A percentile compares a stretch with the other conserved stretches of the same genome.
Evolutionary conservation across 2,329 filamentous ascomycete genomes (phyloP).

Genomic region (Nothopassalora personata): DNA sequence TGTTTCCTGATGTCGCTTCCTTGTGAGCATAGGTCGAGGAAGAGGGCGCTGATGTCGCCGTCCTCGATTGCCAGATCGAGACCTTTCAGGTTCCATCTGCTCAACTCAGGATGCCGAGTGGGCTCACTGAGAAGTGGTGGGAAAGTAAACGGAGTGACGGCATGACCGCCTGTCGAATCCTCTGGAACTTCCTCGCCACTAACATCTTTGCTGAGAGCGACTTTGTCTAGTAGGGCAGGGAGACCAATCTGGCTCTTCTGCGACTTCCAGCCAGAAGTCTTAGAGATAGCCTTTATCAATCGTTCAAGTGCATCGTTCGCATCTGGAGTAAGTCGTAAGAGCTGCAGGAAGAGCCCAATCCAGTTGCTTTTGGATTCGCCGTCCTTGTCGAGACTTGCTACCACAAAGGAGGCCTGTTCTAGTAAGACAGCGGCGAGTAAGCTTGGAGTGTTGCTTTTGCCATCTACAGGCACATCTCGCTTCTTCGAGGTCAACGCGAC

Average conservation of each 20-base stretch:
- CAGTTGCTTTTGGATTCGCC: constrained; percentile 15
- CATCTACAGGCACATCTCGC: constrained; percentile 8
- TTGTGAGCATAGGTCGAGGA: constrained; percentile 70
- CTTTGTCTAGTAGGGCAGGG: not conserved
- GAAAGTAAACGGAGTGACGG: constrained; percentile 11
- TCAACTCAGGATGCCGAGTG: constrained; percentile 44
- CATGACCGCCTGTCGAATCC: not conserved
- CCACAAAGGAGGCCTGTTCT: constrained; percentile 69
- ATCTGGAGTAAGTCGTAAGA: constrained; percentile 13
- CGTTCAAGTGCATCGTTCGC: constrained; percentile 3
- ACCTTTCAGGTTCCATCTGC: constrained; percentile 68
- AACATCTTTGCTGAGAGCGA: not conserved
- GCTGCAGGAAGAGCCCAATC: constrained; percentile 18
- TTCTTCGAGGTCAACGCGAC: constrained; percentile 40
- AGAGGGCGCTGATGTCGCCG: constrained; percentile 62
- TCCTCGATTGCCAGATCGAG: constrained; percentile 75
- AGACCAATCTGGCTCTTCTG: constrained; percentile 4
- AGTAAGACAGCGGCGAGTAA: constrained; percentile 63
- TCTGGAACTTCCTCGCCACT: not conserved
- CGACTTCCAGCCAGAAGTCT: not conserved
- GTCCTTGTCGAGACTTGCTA: constrained; percentile 10
- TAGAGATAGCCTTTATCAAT: constrained; percentile 1
- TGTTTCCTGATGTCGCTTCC: constrained; percentile 74
- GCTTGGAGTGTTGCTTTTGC: constrained; percentile 44
- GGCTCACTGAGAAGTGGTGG: constrained; percentile 38